These are phyloP conservation scores for Termitomyces sp. DNA, from an alignment of 1,284 basidiomycete species.

Conservation along the genomic window DNA sequence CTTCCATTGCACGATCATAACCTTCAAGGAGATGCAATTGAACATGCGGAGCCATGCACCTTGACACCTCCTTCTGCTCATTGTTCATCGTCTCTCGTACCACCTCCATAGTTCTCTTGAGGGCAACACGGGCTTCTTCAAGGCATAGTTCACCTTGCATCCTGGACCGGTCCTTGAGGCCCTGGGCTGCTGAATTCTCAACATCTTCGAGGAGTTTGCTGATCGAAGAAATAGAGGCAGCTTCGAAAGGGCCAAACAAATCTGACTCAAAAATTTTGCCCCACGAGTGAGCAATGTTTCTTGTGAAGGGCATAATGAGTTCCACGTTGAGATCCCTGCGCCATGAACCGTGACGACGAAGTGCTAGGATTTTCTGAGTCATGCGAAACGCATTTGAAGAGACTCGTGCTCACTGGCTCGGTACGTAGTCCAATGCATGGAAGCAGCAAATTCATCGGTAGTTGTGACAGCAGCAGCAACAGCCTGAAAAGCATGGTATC, in stretches of 20 bases:
- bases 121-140: conserved; percentile 45
- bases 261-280: conserved; percentile 55
- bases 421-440: conserved; percentile 57
- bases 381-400: background rate
- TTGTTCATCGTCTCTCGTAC: conserved; percentile 45
- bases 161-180: conserved; percentile 47
- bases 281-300: conserved; percentile 55
- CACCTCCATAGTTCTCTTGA: conserved; percentile 42
- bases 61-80: conserved; percentile 56
- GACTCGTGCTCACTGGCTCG: conserved; percentile 41
- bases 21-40: conserved; percentile 44
- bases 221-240: conserved; percentile 32
- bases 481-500: conserved; percentile 30
- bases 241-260: conserved; percentile 47
- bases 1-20: conserved; percentile 48
- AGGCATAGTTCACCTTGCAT: conserved; percentile 47
- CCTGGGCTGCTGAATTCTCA: conserved; percentile 42
- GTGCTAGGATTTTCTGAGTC: conserved; percentile 26
- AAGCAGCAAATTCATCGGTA: conserved; percentile 43
- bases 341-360: conserved; percentile 51
- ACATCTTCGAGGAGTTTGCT: conserved; percentile 43
- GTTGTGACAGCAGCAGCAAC: conserved; percentile 41
- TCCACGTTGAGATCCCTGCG: conserved; percentile 57
- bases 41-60: conserved; percentile 53
- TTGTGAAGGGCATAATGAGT: conserved; percentile 51